Evolutionary conservation across 2,329 filamentous ascomycete species (phyloP), one percentile per base, ranked within the genome.

Genomic region (Polychaeton citri): DNA sequence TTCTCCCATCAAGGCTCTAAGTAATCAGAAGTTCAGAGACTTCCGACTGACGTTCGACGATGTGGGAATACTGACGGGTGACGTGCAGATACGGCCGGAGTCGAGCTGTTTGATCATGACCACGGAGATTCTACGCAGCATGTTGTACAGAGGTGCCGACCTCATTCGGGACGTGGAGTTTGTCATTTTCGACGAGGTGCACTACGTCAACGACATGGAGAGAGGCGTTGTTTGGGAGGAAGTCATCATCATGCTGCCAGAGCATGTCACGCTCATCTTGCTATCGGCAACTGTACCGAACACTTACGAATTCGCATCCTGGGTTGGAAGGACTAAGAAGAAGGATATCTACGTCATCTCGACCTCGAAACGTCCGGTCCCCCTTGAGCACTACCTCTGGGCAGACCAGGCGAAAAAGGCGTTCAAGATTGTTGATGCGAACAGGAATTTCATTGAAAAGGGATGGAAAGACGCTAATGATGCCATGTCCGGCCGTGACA

Each of bases 301-400:
- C 55, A 96, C 90, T 0, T 76, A 95, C 43, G 90, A 98, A 55
- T 98, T 98, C 51, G 90, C 90, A 2, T 96, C 87, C 0, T 98
- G 90, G 90, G 88, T 98, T 17, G 90, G 90, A 8, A 74, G 90
- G 34, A 98, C 90, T 1, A 98, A 98, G 63, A 88, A 93, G 62
- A 96, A 95, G 61, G 83, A 98, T 51, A 96, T 98, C 21, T 98
- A 96, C 55, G 90, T 98, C 49, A 98, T 98, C 37, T 96, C 90
- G 0, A 98, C 90, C 0, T 79, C 87, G 0, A 98, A 98, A 59
- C 75, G 90, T 40, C 90, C 90, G 0, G 85, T 98, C 1, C 90
- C 90, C 1, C 65, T 98, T 2, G 90, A 98, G 51, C 90, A 98
- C 57, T 98, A 88, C 51, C 69, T 98, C 1, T 98, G 90, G 90